phyloP scores from a whole-genome alignment of 345 rosid species.

The Lepidium didymum region DNA sequence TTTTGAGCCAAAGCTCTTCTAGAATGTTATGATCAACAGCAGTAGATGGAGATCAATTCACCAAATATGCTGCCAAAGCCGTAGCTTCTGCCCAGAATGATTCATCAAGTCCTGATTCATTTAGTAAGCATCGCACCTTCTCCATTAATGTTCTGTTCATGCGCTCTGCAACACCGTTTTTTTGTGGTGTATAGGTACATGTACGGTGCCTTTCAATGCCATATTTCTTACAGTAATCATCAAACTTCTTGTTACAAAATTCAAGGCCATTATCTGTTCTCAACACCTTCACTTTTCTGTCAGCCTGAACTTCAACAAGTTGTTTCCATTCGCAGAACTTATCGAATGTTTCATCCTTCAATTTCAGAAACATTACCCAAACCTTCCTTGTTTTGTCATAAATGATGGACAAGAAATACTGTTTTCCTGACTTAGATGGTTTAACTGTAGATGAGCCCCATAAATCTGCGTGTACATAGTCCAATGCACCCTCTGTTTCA shows the following conservation, averaged over 20 bases:
- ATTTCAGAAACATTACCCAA: too few relatives aligned
- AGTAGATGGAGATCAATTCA: neutral
- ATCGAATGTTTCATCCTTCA: too few relatives aligned
- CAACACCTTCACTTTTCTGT: too few relatives aligned
- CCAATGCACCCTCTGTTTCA: too few relatives aligned
- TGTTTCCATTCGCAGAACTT: too few relatives aligned
- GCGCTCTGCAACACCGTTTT: neutral
- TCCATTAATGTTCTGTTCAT: neutral
- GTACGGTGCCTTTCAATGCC: neutral
- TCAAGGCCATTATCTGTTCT: neutral
- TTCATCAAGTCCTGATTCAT: neutral
- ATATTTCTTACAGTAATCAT: neutral
- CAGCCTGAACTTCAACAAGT: too few relatives aligned
- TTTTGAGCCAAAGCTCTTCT: neutral
- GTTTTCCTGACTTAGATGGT: too few relatives aligned
- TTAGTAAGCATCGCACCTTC: neutral
- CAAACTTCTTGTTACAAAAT: neutral
- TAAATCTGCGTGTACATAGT: too few relatives aligned
- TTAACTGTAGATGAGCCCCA: too few relatives aligned
- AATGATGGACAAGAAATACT: too few relatives aligned
- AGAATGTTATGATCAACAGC: neutral
- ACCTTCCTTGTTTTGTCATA: too few relatives aligned
- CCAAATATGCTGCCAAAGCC: neutral
- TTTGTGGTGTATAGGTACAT: neutral
- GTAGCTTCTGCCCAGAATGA: neutral